Evolutionary conservation across 108 stramenopile genomes (phyloP), one percentile per base, ranked within the genome.

Genomic region (Conticribra guillardii): DNA sequence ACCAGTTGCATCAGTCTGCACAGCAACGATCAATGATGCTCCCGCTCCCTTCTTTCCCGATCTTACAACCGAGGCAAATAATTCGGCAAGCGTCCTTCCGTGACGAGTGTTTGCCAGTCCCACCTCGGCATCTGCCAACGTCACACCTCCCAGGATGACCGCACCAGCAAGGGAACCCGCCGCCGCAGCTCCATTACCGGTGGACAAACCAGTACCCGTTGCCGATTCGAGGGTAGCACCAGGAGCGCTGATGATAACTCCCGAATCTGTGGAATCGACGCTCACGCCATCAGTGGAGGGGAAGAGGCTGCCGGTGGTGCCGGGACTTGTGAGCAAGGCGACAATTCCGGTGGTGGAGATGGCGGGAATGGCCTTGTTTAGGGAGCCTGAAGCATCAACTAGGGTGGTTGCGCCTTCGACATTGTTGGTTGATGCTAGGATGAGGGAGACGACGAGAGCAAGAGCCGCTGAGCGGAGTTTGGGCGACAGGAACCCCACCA

Each of bases 31-130:
- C 54, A 92, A 66, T 9, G 84, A 60, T 15, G 50, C 28, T 5
- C 8, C 54, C 54, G 30, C 37, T 7, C 57, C 57, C 9, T 63
- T 71, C 28, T 54, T 62, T 53, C 49, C 63, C 54, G 18, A 27
- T 49, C 41, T n/a, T n/a, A 59, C 11, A 2, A 84, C 54, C 0
- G 87, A 76, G 2, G 86, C 80, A 60, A 93, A 91, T 27, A 93
- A 46, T 32, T 90, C 89, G 0, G 86, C 86, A 31, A 93, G 65
- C 5, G 92, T 93, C 28, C 85, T 59, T 2, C 86, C 89, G 71
- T 93, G 92, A 19, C 92, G 70, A 4, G 92, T 87, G 30, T 81
- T 72, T 2, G 67, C 75, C 74, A 89, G 73, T 49, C 89, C 92
- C 4, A 74, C 72, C 73, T 88, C 81, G 21, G 88, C 71, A 78